Conservation (phyloP, 176 grass and related monocot species). For the Zoysia pacifica region DNA sequence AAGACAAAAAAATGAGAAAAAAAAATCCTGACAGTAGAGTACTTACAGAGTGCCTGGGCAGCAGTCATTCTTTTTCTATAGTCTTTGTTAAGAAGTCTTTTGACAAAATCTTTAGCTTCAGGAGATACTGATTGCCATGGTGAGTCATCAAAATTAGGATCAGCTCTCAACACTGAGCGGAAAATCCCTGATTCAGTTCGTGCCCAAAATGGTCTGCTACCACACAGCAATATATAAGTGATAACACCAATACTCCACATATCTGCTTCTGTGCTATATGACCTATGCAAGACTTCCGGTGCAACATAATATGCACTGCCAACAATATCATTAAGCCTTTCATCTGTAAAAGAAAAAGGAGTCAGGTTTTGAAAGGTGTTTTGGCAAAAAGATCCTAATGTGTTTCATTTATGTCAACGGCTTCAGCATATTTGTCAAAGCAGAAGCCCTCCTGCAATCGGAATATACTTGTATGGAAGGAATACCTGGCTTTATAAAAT, state of each 20-base stretch:
- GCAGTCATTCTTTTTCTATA: conserved; percentile 99
- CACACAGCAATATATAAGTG: conserved; percentile 93
- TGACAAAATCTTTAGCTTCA: conserved; percentile 96
- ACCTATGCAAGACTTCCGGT: conserved; percentile 94
- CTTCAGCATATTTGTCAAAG: conserved; percentile 23
- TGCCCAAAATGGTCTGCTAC: conserved; percentile 98
- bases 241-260: conserved; percentile 99
- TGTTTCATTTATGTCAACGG: conserved; percentile 12
- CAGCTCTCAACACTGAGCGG: conserved; percentile 91
- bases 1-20: conserved; percentile 7
- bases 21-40: neutral
- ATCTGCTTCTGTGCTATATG: conserved; percentile 95
- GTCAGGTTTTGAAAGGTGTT: conserved; percentile 20
- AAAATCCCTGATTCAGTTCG: conserved; percentile 99
- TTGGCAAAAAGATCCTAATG: neutral
- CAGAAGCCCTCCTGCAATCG: neutral
- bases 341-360: conserved; percentile 63
- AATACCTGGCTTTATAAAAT: conserved; percentile 94
- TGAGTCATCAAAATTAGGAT: conserved; percentile 89
- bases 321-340: conserved; percentile 99
- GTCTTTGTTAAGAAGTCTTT: conserved; percentile 95
- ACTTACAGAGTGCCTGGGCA: conserved; percentile 92
- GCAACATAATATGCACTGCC: conserved; percentile 99
- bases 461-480: conserved; percentile 24
- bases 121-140: conserved; percentile 85